Conservation (phyloP, 768 basidiomycete species). For the Myochromella boudieri region DNA sequence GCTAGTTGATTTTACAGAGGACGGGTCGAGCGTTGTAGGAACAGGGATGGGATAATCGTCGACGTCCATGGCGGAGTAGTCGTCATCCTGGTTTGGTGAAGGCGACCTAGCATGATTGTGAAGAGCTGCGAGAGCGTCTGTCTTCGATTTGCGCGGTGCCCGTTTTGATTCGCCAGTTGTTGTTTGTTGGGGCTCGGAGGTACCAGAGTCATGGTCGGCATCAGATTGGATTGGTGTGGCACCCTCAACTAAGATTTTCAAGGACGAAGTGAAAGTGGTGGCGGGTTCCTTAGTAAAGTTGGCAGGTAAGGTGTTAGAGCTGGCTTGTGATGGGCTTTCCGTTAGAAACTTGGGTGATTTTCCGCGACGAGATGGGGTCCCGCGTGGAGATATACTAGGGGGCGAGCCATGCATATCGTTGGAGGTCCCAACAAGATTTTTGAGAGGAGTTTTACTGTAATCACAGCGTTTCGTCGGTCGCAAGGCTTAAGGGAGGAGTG, state of each 20-base stretch:
- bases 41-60: conserved; percentile 62
- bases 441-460: conserved; percentile 28
- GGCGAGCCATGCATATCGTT: conserved; percentile 44
- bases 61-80: conserved; percentile 45
- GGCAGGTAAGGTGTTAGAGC: conserved; percentile 42
- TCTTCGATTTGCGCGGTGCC: conserved; percentile 89
- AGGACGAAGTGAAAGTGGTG: conserved; percentile 62
- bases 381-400: conserved; percentile 49
- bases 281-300: conserved; percentile 51
- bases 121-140: conserved; percentile 78
- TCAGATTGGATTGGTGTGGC: conserved; percentile 60
- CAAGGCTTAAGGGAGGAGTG: conserved; percentile 39
- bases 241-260: conserved; percentile 78
- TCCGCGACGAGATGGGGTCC: conserved; percentile 62
- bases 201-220: conserved; percentile 33
- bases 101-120: conserved; percentile 64
- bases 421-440: conserved; percentile 33
- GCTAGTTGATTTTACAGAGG: conserved; percentile 66
- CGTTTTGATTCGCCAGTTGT: conserved; percentile 52
- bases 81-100: conserved; percentile 54
- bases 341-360: conserved; percentile 57
- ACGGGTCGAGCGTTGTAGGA: conserved; percentile 62
- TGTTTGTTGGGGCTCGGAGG: conserved; percentile 36
- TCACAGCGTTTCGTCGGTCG: conserved; percentile 40
- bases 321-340: conserved; percentile 46